Evolutionary conservation across 1,284 basidiomycete species (phyloP).

Genomic region (Puccinia triticina): DNA sequence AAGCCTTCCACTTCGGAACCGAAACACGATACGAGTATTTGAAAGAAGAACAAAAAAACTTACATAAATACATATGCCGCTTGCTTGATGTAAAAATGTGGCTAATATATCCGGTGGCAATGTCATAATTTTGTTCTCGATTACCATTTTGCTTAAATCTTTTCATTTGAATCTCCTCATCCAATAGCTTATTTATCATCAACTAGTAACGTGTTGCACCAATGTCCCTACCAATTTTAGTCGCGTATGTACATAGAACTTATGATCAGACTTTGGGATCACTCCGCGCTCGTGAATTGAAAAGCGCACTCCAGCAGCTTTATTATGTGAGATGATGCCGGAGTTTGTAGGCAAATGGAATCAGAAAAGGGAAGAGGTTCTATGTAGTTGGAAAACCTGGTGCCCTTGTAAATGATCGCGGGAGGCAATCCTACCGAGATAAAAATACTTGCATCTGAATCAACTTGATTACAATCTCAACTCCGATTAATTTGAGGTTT

Average conservation of each 20-base stretch:
- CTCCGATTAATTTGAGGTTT: too few species aligned
- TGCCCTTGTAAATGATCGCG: too few species aligned
- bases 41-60: not conserved
- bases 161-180: not conserved
- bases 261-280: not conserved
- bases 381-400: too few species aligned
- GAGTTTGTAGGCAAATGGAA: too few species aligned
- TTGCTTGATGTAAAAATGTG: not conserved
- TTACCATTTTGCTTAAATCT: not conserved
- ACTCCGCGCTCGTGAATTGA: not conserved
- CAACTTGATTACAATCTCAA: too few species aligned
- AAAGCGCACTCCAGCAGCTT: too few species aligned
- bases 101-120: not conserved
- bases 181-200: not conserved
- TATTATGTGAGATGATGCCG: too few species aligned
- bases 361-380: too few species aligned
- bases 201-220: not conserved
- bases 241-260: not conserved
- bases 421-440: too few species aligned
- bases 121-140: not conserved
- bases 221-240: not conserved
- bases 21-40: not conserved
- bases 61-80: not conserved
- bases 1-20: not conserved
- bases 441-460: too few species aligned